Base-by-base conservation (phyloP, 192 early-diverging fungal genomes). In the Paraglomus occultum region DNA sequence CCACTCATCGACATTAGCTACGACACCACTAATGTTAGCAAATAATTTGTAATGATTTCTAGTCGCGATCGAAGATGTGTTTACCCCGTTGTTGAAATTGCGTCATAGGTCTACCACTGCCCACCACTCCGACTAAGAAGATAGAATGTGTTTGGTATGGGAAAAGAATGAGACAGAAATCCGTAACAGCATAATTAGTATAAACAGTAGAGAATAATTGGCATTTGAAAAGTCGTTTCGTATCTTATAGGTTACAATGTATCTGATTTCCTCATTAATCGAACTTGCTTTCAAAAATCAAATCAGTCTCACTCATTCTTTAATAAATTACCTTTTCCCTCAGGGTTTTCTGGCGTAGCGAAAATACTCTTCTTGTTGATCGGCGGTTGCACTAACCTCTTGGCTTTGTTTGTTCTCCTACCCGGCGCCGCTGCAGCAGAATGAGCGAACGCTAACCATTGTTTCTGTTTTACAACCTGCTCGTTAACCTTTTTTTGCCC, bases 31-130 rank as follows among this genome's bases (percentile, higher is more conserved):
- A 31, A 31, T 31, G 31, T 31, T 31, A 31, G 31, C 31, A 31
- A 31, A 31, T 3, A 31, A 3, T 31, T 31, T 3, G 3, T 1
- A 31, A 31, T 31, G 31, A 31, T 31, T 31, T 31, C 10, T 83
- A 70, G 63, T 70, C 43, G 10, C 70, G 60, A 15, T 80, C 81
- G 73, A 84, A 92, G 31, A 89, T 73, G 73, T 92, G 91, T 78
- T 90, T 91, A 40, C 89, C 89, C 39, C 88, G 79, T 73, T 88
- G 85, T 50, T 87, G 84, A 71, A 88, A 92, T 49, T 80, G 72
- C 0, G 91, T 91, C 90, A 93, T 91, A 4, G 88, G 87, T 73
- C 83, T 85, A 58, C 90, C 90, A 69, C 85, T 87, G 17, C 90
- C 90, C 62, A 91, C 83, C n/a, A 93, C 90, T 57, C 91, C 91